Conservation (phyloP, 495 filamentous ascomycete species). For the Cercophora newfieldiana region DNA sequence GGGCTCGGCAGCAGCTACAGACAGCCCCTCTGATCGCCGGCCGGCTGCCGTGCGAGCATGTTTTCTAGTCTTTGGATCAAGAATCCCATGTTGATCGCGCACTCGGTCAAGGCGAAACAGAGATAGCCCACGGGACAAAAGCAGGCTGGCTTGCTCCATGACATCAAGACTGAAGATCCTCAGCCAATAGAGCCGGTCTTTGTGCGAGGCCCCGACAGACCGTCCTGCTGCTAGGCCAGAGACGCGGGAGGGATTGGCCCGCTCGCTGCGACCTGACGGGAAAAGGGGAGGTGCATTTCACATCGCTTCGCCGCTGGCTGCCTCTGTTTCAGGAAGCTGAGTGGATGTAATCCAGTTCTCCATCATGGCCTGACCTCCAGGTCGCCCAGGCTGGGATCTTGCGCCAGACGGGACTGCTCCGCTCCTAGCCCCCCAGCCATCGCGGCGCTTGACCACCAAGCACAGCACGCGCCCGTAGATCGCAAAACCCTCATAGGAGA, state of each 20-base stretch:
- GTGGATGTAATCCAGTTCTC: slow-evolving; percentile 88
- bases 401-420: slow-evolving; percentile 33
- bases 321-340: slow-evolving; percentile 52
- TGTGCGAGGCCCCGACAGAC: background rate
- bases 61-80: slow-evolving; percentile 2
- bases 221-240: background rate
- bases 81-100: background rate
- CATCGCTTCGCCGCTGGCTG: slow-evolving; percentile 27
- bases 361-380: slow-evolving; percentile 73
- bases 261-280: background rate
- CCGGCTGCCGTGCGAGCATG: background rate
- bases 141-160: background rate
- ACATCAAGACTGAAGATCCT: background rate
- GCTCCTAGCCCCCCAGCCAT: slow-evolving; percentile 29
- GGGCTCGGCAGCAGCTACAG: background rate
- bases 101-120: background rate
- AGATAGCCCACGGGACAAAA: background rate
- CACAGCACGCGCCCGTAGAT: slow-evolving; percentile 93
- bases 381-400: slow-evolving; percentile 33
- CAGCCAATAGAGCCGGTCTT: background rate
- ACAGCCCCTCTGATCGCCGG: background rate
- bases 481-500: slow-evolving; percentile 89
- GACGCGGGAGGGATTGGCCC: background rate
- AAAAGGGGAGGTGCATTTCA: slow-evolving; percentile 12
- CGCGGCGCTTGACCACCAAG: slow-evolving; percentile 72